phyloP scores from a whole-genome alignment of 2,329 filamentous ascomycete species.

The Arthrobotrys pseudoclavata region DNA sequence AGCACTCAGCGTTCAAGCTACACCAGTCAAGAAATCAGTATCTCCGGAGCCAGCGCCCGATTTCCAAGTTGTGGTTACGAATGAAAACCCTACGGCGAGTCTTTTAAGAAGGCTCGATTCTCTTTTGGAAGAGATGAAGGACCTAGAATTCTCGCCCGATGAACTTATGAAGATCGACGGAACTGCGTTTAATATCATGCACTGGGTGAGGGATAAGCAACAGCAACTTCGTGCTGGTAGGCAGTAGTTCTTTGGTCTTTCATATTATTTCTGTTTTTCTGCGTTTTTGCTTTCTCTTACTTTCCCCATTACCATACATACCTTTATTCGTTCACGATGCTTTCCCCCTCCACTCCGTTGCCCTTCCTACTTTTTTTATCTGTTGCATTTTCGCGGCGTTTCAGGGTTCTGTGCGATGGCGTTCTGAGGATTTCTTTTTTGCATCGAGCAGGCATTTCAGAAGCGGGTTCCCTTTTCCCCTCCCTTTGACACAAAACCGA shows the following conservation, averaged over 20 bases:
- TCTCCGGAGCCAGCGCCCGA: neutral
- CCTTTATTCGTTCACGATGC: neutral
- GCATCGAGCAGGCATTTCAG: conserved; percentile 21
- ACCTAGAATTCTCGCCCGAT: conserved; percentile 29
- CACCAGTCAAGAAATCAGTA: conserved; percentile 18
- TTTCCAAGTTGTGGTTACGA: conserved; percentile 36
- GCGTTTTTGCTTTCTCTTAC: neutral
- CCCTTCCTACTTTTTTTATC: conserved; percentile 4
- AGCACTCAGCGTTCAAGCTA: neutral
- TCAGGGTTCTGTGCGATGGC: neutral
- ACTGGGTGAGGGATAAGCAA: conserved; percentile 54
- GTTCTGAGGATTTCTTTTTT: conserved; percentile 7
- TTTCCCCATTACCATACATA: conserved; percentile 7
- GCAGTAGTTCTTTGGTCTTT: conserved; percentile 1
- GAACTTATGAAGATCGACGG: conserved; percentile 42
- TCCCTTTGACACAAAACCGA: neutral
- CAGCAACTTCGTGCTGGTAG: conserved; percentile 15
- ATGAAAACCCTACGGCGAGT: conserved; percentile 12
- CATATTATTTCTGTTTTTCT: neutral
- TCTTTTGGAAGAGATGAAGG: conserved; percentile 47
- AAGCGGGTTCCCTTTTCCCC: conserved; percentile 18
- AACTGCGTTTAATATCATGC: conserved; percentile 52
- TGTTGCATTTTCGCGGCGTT: conserved; percentile 46
- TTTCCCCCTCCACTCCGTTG: neutral
- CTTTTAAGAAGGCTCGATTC: conserved; percentile 41